phyloP scores from a whole-genome alignment of 106 monocot genomes.

The Dendrobium officinale region DNA sequence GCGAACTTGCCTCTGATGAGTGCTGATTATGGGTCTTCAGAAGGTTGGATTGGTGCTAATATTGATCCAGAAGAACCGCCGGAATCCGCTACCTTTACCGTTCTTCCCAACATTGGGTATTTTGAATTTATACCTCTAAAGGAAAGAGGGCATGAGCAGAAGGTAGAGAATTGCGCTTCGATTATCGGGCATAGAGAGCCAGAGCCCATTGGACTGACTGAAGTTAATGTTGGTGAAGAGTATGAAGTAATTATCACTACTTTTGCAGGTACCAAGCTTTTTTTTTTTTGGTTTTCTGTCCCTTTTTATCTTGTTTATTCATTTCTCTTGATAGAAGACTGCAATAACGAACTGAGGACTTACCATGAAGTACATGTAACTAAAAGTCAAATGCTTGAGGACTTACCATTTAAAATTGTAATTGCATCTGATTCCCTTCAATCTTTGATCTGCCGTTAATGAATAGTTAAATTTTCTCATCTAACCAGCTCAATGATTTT shows the following conservation, averaged over 20 bases:
- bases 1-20: constrained; percentile 64
- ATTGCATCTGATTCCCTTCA: background rate
- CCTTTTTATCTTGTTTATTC: background rate
- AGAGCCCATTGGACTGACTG: constrained; percentile 64
- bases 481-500: background rate
- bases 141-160: constrained; percentile 16
- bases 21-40: constrained; percentile 80
- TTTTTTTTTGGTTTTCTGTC: constrained; percentile 21
- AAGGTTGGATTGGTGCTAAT: constrained; percentile 76
- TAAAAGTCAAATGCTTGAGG: too few relatives aligned
- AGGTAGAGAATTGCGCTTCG: constrained; percentile 17
- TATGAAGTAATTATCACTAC: constrained; percentile 78
- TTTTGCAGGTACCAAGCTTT: constrained; percentile 21
- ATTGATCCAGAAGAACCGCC: constrained; percentile 53
- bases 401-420: too few relatives aligned
- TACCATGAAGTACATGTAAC: too few relatives aligned
- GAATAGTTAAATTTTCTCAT: background rate
- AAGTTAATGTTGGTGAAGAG: constrained; percentile 56
- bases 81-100: constrained; percentile 50
- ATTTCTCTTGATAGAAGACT: background rate
- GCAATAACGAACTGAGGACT: background rate
- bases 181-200: constrained; percentile 27
- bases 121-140: constrained; percentile 81
- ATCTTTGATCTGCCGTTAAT: background rate
- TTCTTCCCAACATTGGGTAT: constrained; percentile 73